A percentile compares a stretch with the other conserved stretches of the same genome.
Evolutionary conservation across 106 monocot species (phyloP).

Genomic region (Triglochin maritima): DNA sequence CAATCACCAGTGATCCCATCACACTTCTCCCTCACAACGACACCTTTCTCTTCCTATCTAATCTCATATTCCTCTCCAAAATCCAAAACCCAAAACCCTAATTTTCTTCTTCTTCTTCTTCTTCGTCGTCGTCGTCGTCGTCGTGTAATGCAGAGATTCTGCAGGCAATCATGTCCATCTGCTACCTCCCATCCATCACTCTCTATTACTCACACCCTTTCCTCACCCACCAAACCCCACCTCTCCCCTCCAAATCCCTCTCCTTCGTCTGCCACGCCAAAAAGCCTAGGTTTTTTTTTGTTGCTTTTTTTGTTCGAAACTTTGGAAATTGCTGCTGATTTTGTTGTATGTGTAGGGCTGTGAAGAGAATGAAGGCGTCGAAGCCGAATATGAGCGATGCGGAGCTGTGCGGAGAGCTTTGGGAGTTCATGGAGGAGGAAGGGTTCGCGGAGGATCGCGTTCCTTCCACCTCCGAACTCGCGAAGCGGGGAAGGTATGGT

Average conservation of each 20-base stretch:
- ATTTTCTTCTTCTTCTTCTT: not conserved
- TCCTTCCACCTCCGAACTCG: constrained; percentile 39
- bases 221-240: not conserved
- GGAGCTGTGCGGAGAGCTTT: constrained; percentile 36
- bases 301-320: not conserved
- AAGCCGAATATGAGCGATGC: constrained; percentile 32
- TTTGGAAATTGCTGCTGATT: not conserved
- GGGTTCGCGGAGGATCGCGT: constrained; percentile 32
- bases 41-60: too few relatives aligned
- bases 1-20: not conserved
- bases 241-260: constrained; percentile 1
- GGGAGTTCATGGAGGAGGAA: constrained; percentile 22
- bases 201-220: not conserved
- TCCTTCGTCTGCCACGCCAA: constrained; percentile 7
- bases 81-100: not conserved
- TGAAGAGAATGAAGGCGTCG: constrained; percentile 17
- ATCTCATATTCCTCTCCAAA: not conserved
- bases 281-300: constrained; percentile 10
- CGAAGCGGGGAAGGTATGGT: constrained; percentile 54
- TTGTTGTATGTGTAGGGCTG: constrained; percentile 1
- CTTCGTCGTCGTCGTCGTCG: too few relatives aligned
- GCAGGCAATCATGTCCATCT: constrained; percentile 14
- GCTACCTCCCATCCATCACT: constrained; percentile 11
- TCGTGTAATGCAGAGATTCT: not conserved
- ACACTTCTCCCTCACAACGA: not conserved